Percentiles rank a stretch among this genome's conserved stretches.
phyloP scores from a whole-genome alignment of 2,329 filamentous ascomycete species.

The Cercospora sp. region DNA sequence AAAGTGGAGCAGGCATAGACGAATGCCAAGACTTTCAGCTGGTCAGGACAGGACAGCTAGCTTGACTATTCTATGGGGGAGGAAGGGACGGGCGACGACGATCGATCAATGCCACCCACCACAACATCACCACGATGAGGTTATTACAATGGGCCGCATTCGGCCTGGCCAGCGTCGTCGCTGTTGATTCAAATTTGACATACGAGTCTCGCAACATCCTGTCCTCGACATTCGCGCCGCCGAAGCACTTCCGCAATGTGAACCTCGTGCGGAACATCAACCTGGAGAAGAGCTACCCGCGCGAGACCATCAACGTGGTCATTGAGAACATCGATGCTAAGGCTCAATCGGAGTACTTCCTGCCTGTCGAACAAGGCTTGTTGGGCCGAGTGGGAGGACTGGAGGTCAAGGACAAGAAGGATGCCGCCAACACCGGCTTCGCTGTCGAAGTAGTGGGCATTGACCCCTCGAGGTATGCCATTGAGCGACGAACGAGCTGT shows the following conservation, averaged over 20 bases:
- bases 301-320: constrained; percentile 90
- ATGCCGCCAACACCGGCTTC: constrained; percentile 67
- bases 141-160: constrained; percentile 38
- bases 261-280: constrained; percentile 90
- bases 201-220: constrained; percentile 54
- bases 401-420: constrained; percentile 91
- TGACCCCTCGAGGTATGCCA: constrained; percentile 53
- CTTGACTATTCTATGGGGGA: neutral
- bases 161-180: constrained; percentile 55
- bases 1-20: neutral
- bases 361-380: constrained; percentile 78
- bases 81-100: neutral
- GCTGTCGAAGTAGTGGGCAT: constrained; percentile 64
- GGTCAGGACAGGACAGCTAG: constrained; percentile 4
- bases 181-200: constrained; percentile 59
- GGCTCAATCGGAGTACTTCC: constrained; percentile 84
- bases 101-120: neutral
- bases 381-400: constrained; percentile 78
- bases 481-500: neutral
- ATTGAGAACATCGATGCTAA: constrained; percentile 81
- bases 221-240: constrained; percentile 68
- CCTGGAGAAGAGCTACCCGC: constrained; percentile 86
- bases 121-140: constrained; percentile 33
- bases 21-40: constrained; percentile 5
- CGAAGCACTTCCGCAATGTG: constrained; percentile 88